Evolutionary conservation across 371 early-diverging fungal species (phyloP).

Genomic region (Syncephalastrum contaminatum): DNA sequence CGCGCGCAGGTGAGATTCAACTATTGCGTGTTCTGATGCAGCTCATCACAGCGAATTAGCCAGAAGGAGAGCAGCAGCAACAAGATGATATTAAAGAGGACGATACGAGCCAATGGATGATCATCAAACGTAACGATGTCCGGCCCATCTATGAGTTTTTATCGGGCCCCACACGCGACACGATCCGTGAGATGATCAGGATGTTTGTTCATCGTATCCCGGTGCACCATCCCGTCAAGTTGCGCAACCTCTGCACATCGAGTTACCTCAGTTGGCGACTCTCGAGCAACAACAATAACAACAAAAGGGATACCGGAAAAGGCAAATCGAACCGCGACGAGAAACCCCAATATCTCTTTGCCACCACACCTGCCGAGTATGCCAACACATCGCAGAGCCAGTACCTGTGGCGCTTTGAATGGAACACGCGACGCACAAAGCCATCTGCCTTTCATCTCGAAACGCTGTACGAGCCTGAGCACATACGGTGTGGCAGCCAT

Average conservation of each 20-base stretch:
- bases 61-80: slow-evolving; percentile 8
- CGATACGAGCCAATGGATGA: slow-evolving; percentile 15
- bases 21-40: neutral
- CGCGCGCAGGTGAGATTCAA: neutral
- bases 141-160: slow-evolving; percentile 44
- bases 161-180: slow-evolving; percentile 9
- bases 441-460: slow-evolving; percentile 10
- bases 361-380: slow-evolving; percentile 15
- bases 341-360: slow-evolving; percentile 22
- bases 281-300: slow-evolving; percentile 2
- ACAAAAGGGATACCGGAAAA: slow-evolving; percentile 5
- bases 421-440: slow-evolving; percentile 1
- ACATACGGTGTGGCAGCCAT: slow-evolving; percentile 26
- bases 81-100: neutral
- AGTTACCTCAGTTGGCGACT: slow-evolving; percentile 40
- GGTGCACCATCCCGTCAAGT: slow-evolving; percentile 27
- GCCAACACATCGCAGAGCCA: slow-evolving; percentile 11
- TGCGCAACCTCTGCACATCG: slow-evolving; percentile 28
- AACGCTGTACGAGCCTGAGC: slow-evolving; percentile 9
- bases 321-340: slow-evolving; percentile 3
- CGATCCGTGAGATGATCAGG: slow-evolving; percentile 25
- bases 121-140: slow-evolving; percentile 30
- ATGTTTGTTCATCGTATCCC: slow-evolving; percentile 26
- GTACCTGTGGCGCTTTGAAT: slow-evolving; percentile 9
- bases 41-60: slow-evolving; percentile 17